phyloP scores from a whole-genome alignment of 192 early-diverging fungal species.

The Coemansia sp. region DNA sequence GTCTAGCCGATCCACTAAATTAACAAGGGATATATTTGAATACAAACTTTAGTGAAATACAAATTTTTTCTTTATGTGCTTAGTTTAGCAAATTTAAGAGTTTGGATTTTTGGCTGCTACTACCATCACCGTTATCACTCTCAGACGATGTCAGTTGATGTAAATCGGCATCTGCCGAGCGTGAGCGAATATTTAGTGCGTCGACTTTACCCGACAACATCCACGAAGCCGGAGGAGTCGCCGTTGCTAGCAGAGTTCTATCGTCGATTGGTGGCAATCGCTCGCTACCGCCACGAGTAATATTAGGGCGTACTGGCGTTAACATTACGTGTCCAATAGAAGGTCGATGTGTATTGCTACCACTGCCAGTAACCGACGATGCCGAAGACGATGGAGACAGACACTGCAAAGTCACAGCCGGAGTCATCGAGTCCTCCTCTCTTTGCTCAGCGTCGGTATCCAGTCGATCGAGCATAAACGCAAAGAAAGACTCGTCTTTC shows the following conservation, averaged over 20 bases:
- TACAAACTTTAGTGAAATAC: neutral
- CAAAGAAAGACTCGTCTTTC: slow-evolving; percentile 42
- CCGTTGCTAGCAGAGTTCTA: neutral
- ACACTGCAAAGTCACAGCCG: neutral
- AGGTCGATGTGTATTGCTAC: neutral
- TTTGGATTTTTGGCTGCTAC: slow-evolving; percentile 12
- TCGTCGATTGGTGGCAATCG: neutral
- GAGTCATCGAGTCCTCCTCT: neutral
- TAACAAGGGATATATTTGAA: slow-evolving; percentile 5
- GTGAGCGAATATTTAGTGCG: slow-evolving; percentile 2
- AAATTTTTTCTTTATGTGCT: neutral
- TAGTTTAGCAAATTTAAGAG: slow-evolving; percentile 37
- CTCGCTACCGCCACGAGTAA: neutral
- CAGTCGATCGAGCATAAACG: slow-evolving; percentile 20
- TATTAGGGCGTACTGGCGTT: neutral
- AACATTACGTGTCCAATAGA: neutral
- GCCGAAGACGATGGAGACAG: neutral
- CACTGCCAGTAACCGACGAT: neutral
- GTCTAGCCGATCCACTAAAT: slow-evolving; percentile 46
- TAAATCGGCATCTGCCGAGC: neutral
- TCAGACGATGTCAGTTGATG: neutral
- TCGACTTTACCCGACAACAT: neutral
- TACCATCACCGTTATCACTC: neutral
- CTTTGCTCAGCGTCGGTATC: neutral
- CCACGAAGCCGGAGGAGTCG: neutral